Evolutionary conservation across 2,329 filamentous ascomycete species (phyloP).

Genomic region (Aspergillus eucalypticola): DNA sequence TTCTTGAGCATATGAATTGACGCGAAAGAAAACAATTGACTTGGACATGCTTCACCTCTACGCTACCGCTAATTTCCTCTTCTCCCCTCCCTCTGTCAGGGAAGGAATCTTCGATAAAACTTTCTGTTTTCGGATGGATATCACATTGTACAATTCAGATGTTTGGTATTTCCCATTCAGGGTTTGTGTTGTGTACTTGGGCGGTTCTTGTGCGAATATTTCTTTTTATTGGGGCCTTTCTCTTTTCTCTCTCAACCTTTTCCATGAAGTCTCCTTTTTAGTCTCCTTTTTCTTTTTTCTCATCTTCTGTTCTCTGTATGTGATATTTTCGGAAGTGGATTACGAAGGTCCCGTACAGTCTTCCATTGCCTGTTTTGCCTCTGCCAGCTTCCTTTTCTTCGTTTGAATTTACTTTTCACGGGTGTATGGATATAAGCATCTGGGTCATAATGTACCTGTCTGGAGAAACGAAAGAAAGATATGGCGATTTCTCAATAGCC

Average conservation of each 20-base stretch:
- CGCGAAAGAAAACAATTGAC: constrained; percentile 12
- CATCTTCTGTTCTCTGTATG: neutral
- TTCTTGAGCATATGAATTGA: constrained; percentile 19
- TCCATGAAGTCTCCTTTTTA: constrained; percentile 7
- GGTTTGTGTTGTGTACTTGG: constrained; percentile 24
- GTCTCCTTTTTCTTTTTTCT: constrained; percentile 1
- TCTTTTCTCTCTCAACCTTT: constrained; percentile 10
- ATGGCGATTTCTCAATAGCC: neutral
- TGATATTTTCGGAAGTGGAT: neutral
- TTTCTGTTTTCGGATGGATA: neutral
- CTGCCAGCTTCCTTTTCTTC: constrained; percentile 11
- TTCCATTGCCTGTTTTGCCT: constrained; percentile 7
- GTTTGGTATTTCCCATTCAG: constrained; percentile 19
- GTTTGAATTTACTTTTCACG: constrained; percentile 1
- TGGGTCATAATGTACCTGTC: constrained; percentile 9
- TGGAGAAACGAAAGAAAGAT: constrained; percentile 11
- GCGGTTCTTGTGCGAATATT: constrained; percentile 25
- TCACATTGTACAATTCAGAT: constrained; percentile 24
- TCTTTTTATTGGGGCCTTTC: constrained; percentile 11
- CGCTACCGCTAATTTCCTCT: constrained; percentile 17
- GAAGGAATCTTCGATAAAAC: neutral
- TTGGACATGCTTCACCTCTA: constrained; percentile 9
- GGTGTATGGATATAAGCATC: constrained; percentile 12
- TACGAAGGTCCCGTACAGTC: neutral
- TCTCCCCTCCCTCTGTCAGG: neutral